These are phyloP conservation scores for Cicer cuneatum DNA, from an alignment of 306 rosid species.

Conservation along the genomic window DNA sequence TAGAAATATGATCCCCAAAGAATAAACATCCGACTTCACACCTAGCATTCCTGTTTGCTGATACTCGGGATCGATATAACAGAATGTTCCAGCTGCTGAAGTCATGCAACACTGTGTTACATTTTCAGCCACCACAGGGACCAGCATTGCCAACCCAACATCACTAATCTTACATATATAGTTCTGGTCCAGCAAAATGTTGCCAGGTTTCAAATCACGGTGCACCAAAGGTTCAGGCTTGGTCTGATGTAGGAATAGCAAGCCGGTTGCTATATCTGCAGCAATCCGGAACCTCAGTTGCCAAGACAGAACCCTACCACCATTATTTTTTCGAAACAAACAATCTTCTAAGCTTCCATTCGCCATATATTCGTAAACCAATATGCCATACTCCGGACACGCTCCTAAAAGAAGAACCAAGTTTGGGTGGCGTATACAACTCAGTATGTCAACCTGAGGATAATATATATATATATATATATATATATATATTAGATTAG, in stretches of 20 bases:
- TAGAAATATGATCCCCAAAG: slow-evolving; percentile 80
- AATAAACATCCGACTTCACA: slow-evolving; percentile 89
- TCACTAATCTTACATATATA: slow-evolving; percentile 84
- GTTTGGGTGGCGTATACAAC: slow-evolving; percentile 95
- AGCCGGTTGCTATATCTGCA: slow-evolving; percentile 80
- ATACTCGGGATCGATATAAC: slow-evolving; percentile 98
- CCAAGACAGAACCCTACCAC: slow-evolving; percentile 56
- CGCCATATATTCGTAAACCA: slow-evolving; percentile 88
- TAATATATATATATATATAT: too few species aligned
- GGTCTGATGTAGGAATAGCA: slow-evolving; percentile 89
- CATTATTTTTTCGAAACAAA: slow-evolving; percentile 57
- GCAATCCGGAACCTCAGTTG: slow-evolving; percentile 79
- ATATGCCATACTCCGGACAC: slow-evolving; percentile 85
- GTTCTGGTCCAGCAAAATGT: slow-evolving; percentile 79
- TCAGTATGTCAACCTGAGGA: slow-evolving; percentile 80
- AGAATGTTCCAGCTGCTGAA: slow-evolving; percentile 90
- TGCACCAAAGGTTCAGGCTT: slow-evolving; percentile 97
- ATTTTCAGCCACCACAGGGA: slow-evolving; percentile 84
- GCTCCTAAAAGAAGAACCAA: slow-evolving; percentile 98
- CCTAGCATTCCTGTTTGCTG: slow-evolving; percentile 96
- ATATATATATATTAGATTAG: too few species aligned
- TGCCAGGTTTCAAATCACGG: slow-evolving; percentile 92
- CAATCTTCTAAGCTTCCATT: slow-evolving; percentile 92
- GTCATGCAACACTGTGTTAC: slow-evolving; percentile 79
- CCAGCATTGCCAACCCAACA: slow-evolving; percentile 88